phyloP scores from a whole-genome alignment of 129 eudicot genomes.

The Heracleum sosnowskyi region DNA sequence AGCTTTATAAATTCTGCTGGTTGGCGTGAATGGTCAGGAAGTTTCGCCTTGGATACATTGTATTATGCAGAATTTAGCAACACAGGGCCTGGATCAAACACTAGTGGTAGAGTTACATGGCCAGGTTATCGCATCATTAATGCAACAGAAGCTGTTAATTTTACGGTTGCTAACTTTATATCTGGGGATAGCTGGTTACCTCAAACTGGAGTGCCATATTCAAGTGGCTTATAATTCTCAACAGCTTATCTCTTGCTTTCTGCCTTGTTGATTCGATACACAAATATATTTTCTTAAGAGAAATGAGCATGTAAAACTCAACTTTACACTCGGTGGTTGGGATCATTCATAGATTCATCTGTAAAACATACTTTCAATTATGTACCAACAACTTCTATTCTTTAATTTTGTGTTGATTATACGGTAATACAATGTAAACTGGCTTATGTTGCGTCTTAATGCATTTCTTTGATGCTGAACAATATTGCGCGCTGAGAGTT shows the following conservation, averaged over 20 bases:
- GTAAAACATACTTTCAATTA: neutral
- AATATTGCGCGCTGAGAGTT: neutral
- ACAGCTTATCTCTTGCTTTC: neutral
- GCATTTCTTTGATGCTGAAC: neutral
- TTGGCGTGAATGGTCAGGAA: slow-evolving; percentile 73
- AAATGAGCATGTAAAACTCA: neutral
- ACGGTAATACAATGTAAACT: neutral
- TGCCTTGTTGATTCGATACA: neutral
- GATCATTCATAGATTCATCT: neutral
- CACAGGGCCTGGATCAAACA: slow-evolving; percentile 61
- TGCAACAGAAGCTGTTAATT: slow-evolving; percentile 57
- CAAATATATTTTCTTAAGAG: neutral
- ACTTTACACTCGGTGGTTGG: neutral
- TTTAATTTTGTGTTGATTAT: neutral
- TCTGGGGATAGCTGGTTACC: slow-evolving; percentile 70
- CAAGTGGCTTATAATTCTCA: slow-evolving; percentile 28
- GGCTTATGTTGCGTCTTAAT: neutral
- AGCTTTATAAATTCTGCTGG: slow-evolving; percentile 39
- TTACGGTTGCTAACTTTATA: slow-evolving; percentile 50
- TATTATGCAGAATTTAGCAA: slow-evolving; percentile 79
- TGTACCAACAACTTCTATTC: neutral
- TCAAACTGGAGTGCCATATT: slow-evolving; percentile 62
- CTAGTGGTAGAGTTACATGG: slow-evolving; percentile 59
- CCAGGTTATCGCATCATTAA: slow-evolving; percentile 51
- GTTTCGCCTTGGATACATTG: slow-evolving; percentile 60